phyloP scores from a whole-genome alignment of 139 green algal species.

The Chlorella sp. region DNA sequence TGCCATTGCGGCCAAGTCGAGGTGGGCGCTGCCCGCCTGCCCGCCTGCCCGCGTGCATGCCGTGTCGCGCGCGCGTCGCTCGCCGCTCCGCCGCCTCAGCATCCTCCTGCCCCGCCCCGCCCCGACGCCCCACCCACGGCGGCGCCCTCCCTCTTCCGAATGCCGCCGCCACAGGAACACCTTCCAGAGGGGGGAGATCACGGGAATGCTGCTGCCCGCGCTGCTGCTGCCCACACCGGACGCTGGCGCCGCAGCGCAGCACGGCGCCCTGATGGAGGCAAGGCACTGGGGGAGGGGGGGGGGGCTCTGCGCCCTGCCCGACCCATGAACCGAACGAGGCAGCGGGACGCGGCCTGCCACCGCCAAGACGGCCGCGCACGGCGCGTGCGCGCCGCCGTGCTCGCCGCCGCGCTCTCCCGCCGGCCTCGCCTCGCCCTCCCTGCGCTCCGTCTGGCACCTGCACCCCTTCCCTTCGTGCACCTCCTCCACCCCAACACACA shows the following conservation, averaged over 20 bases:
- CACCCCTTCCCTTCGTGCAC: background rate
- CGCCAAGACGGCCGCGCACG: background rate
- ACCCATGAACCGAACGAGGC: background rate
- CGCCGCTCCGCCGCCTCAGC: background rate
- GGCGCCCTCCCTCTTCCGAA: background rate
- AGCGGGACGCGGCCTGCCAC: background rate
- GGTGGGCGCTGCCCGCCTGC: background rate
- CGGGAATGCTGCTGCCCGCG: conserved; percentile 9
- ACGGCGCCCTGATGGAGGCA: conserved; percentile 9
- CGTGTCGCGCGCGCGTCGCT: background rate
- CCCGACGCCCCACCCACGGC: background rate
- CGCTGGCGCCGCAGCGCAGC: background rate
- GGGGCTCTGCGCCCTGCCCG: background rate
- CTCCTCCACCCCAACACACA: background rate
- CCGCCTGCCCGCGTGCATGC: background rate
- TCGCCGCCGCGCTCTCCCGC: too few relatives aligned
- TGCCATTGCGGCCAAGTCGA: background rate
- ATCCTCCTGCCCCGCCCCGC: background rate
- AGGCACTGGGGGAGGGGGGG: background rate
- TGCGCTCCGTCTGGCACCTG: background rate
- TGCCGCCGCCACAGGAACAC: background rate
- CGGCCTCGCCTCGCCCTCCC: background rate
- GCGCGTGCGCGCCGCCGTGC: background rate
- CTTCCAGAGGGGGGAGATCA: conserved; percentile 1
- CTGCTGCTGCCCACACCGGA: conserved; percentile 12